Percentiles rank a stretch among this genome's conserved stretches.
phyloP scores from a whole-genome alignment of 116 monocot species.

The Papilionanthe hybrid region DNA sequence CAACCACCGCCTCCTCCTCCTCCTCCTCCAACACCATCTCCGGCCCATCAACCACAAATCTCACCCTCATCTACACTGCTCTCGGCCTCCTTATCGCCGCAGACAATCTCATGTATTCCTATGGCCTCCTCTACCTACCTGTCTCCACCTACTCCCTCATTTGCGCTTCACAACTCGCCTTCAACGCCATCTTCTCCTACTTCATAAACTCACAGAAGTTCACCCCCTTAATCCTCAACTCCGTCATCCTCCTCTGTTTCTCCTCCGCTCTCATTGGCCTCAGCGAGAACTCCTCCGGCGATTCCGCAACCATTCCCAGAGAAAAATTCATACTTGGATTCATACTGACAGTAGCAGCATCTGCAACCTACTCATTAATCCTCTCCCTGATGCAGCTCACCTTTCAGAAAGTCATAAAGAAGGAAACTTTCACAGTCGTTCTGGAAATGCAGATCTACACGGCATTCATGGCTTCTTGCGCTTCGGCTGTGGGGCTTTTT shows the following conservation, averaged over 20 bases:
- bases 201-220: slow-evolving; percentile 22
- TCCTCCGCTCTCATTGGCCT: slow-evolving; percentile 16
- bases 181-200: slow-evolving; percentile 21
- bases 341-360: slow-evolving; percentile 13
- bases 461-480: neutral
- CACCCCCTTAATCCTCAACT: slow-evolving; percentile 15
- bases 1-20: neutral
- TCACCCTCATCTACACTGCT: neutral
- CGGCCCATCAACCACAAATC: neutral
- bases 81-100: slow-evolving; percentile 11
- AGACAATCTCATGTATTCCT: slow-evolving; percentile 19
- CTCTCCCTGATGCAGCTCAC: slow-evolving; percentile 21
- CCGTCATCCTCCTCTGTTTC: slow-evolving; percentile 23
- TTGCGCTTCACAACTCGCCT: slow-evolving; percentile 19
- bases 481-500: slow-evolving; percentile 9
- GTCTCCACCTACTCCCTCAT: slow-evolving; percentile 23
- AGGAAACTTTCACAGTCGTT: neutral
- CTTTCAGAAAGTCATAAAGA: slow-evolving; percentile 16
- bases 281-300: neutral
- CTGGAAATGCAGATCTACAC: slow-evolving; percentile 16
- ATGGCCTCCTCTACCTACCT: slow-evolving; percentile 21
- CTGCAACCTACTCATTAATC: slow-evolving; percentile 13
- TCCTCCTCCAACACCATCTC: neutral
- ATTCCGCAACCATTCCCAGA: neutral
- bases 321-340: slow-evolving; percentile 1